Conservation (phyloP, 2,329 filamentous ascomycete genomes). For the Colletotrichum sp. region DNA sequence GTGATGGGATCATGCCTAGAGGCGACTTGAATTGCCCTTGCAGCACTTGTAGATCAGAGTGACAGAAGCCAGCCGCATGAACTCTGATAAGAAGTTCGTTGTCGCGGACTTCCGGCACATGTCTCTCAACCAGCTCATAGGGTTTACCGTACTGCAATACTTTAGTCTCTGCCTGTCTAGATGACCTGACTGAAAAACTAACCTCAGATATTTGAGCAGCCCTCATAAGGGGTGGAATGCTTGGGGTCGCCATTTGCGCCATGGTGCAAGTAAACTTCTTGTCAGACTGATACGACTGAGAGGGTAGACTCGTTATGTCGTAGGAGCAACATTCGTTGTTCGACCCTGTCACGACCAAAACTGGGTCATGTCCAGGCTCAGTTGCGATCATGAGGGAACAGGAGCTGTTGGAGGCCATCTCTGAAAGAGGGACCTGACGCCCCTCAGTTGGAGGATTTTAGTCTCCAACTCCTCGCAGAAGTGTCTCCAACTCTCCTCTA, state of each 20-base stretch:
- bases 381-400: neutral
- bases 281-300: neutral
- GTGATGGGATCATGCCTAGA: slow-evolving; percentile 35
- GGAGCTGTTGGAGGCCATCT: neutral
- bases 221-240: slow-evolving; percentile 14
- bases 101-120: slow-evolving; percentile 26
- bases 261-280: neutral
- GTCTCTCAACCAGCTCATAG: slow-evolving; percentile 26
- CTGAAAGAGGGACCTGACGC: neutral
- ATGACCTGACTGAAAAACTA: neutral
- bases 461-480: neutral
- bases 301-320: neutral
- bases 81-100: slow-evolving; percentile 35
- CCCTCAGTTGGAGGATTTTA: neutral
- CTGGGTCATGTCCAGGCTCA: neutral
- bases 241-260: neutral
- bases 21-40: slow-evolving; percentile 34
- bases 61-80: slow-evolving; percentile 40
- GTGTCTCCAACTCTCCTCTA: neutral
- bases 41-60: slow-evolving; percentile 39
- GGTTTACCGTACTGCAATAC: slow-evolving; percentile 30
- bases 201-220: slow-evolving; percentile 23
- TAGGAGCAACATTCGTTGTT: neutral
- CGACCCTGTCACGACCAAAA: neutral
- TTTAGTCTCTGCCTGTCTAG: neutral